phyloP scores from a whole-genome alignment of 306 rosid genomes.

The Cucurbita argyrosperma region DNA sequence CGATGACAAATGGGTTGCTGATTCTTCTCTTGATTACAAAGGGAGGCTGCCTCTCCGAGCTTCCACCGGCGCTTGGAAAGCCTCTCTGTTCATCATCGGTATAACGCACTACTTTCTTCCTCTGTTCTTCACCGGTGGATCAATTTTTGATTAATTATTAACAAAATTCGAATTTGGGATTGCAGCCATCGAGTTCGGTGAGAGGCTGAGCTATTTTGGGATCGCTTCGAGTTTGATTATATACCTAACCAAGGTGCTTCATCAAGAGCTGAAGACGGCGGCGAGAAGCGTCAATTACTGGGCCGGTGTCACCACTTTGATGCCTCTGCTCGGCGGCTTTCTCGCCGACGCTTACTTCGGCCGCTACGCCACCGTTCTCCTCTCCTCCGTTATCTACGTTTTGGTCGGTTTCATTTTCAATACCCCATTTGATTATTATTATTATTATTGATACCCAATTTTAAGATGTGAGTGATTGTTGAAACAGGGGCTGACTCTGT shows the following conservation, averaged over 20 bases:
- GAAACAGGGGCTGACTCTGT: conserved; percentile 61
- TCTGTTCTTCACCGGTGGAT: too few species aligned
- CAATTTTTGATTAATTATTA: too few species aligned
- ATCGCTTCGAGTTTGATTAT: conserved; percentile 70
- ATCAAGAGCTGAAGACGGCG: conserved; percentile 77
- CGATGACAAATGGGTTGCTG: conserved; percentile 36
- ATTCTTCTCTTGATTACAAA: conserved; percentile 47
- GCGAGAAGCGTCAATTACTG: conserved; percentile 74
- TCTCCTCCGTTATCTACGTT: conserved; percentile 49
- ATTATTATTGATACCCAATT: neutral
- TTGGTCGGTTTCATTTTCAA: conserved; percentile 13
- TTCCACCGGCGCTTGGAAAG: conserved; percentile 67
- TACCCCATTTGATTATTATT: neutral
- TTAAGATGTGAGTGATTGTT: neutral
- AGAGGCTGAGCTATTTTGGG: conserved; percentile 80
- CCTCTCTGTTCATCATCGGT: conserved; percentile 37
- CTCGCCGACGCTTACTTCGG: conserved; percentile 87
- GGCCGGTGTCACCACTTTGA: conserved; percentile 80
- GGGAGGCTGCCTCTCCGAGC: conserved; percentile 44
- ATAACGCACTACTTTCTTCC: too few species aligned
- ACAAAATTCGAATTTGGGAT: neutral
- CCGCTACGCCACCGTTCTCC: conserved; percentile 56
- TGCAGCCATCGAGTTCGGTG: conserved; percentile 83
- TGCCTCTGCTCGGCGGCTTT: conserved; percentile 86
- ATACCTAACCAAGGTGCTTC: conserved; percentile 69